Percentiles rank a stretch among this genome's conserved stretches.
These are phyloP conservation scores for Geotrichum candidum DNA, from an alignment of 1,139 yeast species.

Conservation along the genomic window DNA sequence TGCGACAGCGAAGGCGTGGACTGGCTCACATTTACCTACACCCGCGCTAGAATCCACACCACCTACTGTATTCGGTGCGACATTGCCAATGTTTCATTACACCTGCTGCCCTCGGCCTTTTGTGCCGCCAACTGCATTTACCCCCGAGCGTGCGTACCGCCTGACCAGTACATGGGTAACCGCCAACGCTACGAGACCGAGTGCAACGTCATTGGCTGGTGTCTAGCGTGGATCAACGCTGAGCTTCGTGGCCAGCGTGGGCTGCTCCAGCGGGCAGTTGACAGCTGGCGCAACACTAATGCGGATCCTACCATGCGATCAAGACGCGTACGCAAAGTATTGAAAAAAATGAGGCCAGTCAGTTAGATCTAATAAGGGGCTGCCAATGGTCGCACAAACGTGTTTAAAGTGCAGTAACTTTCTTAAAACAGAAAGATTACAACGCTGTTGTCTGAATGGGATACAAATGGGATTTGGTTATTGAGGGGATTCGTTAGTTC, in stretches of 20 bases:
- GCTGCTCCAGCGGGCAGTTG: constrained; percentile 46
- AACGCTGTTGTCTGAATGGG: no score
- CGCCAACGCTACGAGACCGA: constrained; percentile 42
- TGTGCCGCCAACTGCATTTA: constrained; percentile 40
- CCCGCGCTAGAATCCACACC: constrained; percentile 30
- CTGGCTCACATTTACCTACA: constrained; percentile 36
- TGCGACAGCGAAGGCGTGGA: constrained; percentile 33
- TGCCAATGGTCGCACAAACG: no score
- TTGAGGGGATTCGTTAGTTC: no score
- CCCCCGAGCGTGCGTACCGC: constrained; percentile 42
- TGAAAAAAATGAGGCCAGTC: not conserved
- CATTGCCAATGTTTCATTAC: constrained; percentile 29
- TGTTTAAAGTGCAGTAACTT: no score
- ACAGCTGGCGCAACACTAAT: constrained; percentile 45
- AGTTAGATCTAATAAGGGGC: no score
- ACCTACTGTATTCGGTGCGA: constrained; percentile 35
- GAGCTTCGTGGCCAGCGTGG: constrained; percentile 40
- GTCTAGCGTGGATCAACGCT: constrained; percentile 39
- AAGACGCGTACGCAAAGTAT: constrained; percentile 35
- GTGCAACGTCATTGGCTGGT: constrained; percentile 46
- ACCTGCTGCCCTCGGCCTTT: constrained; percentile 33
- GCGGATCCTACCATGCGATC: constrained; percentile 39
- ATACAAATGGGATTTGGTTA: no score
- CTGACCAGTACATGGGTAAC: constrained; percentile 40
- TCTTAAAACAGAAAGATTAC: no score